phyloP scores from a whole-genome alignment of 257 asterid species.

The Nicotiana tomentosiformis region DNA sequence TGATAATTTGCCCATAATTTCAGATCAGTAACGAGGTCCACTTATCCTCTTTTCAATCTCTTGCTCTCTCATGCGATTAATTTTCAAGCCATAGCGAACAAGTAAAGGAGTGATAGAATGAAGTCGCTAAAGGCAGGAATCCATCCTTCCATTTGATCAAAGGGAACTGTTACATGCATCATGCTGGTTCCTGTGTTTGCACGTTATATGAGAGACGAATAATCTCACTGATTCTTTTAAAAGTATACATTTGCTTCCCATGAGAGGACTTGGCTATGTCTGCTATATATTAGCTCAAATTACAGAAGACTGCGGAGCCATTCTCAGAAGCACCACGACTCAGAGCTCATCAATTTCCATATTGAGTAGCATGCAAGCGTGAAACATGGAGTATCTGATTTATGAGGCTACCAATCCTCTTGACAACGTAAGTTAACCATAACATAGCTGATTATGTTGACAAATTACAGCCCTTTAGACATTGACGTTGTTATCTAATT shows the following conservation, averaged over 20 bases:
- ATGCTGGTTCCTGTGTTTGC: neutral
- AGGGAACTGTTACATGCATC: neutral
- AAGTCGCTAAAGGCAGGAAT: too few species aligned
- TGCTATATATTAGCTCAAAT: neutral
- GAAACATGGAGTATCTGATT: neutral
- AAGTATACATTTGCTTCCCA: neutral
- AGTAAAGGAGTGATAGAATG: too few species aligned
- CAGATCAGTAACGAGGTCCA: neutral
- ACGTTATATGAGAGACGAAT: neutral
- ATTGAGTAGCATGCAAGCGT: neutral
- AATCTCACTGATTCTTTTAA: neutral
- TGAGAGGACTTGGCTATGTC: neutral
- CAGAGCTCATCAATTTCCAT: neutral
- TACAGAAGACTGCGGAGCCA: neutral
- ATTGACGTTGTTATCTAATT: neutral
- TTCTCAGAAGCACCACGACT: neutral
- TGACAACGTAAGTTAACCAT: neutral
- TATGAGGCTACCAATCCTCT: neutral
- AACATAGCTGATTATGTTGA: neutral
- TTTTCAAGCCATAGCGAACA: too few species aligned
- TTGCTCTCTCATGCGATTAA: too few species aligned
- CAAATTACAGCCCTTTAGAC: neutral
- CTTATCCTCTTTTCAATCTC: too few species aligned
- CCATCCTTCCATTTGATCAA: too few species aligned
- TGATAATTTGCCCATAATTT: conserved; percentile 8